Evolutionary conservation across 148 eudicot genomes (phyloP), one percentile per base, ranked within the genome.

Genomic region (Salicornia ramosissima): DNA sequence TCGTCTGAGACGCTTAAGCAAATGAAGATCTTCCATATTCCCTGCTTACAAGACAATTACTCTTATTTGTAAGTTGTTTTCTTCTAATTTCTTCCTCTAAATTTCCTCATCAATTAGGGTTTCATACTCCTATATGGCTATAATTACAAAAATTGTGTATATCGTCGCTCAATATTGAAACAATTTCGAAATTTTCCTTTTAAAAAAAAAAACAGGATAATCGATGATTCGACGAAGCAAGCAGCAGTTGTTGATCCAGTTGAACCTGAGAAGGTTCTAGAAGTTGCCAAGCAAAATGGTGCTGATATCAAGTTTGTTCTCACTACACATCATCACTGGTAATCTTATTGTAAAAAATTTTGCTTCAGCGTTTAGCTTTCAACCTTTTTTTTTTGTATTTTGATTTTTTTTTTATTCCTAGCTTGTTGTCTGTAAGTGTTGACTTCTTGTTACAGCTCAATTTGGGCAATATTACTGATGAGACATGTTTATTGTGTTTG

Each of bases 301-400:
- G 89, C 77, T 51, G 36, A 80, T 24, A 69, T 94, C 29, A 90
- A 84, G 75, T 67, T 82, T 63, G 92, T 88, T 61, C 92, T 94
- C 72, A 90, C 98, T 61, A 88, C 98, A 74, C 98, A 94, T 56
- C 95, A 94, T 69, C 98, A 94, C 92, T 86, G 97, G 97, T 83
- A 65, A 39, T 18, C 66, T 63, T 53, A 39, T 30, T 29, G 3
- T 21, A 36, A 30, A 1, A 13, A 31, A 43, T 69, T 26, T n/a
- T 3, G 19, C 19, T 19, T 19, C 24, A 19, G 53, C 53, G 6
- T 2, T 49, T 49, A 5, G 18, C 24, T 49, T 49, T 0, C 0
- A 13, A 6, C 10, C 4, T 10, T 4, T 10, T 39, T 39, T 39
- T 39, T 39, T 45, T 45, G 49, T 36, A 45, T 2, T 1, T 45